phyloP scores from a whole-genome alignment of 345 rosid genomes.

The Boechera retrofracta region DNA sequence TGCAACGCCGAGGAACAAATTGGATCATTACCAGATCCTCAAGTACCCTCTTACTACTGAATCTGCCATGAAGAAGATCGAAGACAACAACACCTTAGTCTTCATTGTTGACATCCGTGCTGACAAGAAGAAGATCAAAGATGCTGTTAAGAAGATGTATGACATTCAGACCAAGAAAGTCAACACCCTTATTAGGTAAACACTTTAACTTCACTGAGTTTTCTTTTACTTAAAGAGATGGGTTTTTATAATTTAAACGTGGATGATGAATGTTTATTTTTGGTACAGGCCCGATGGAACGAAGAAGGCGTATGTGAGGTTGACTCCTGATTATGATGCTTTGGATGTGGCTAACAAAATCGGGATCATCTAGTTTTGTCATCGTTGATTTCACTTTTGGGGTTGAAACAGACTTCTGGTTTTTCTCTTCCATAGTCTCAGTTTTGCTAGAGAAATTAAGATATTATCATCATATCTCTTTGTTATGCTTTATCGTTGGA shows the following conservation, averaged over 20 bases:
- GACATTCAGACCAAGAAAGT: constrained; percentile 71
- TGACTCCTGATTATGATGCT: constrained; percentile 91
- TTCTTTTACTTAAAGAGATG: not conserved
- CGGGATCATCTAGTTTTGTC: constrained; percentile 71
- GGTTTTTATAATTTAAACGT: not conserved
- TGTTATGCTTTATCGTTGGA: constrained; percentile 12
- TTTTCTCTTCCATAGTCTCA: constrained; percentile 28
- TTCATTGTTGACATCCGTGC: constrained; percentile 68
- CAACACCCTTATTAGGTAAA: constrained; percentile 69
- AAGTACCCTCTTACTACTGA: constrained; percentile 69
- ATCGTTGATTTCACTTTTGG: not conserved
- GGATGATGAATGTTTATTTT: not conserved
- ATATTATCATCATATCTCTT: constrained; percentile 17
- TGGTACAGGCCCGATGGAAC: constrained; percentile 88
- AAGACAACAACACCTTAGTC: constrained; percentile 69
- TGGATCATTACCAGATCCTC: constrained; percentile 57
- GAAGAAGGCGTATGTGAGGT: constrained; percentile 90
- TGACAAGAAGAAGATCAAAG: constrained; percentile 71
- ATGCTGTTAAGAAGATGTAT: constrained; percentile 70
- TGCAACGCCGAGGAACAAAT: constrained; percentile 46
- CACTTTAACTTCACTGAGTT: not conserved
- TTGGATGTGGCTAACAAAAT: constrained; percentile 98
- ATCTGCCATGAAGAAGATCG: constrained; percentile 75
- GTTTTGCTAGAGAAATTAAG: constrained; percentile 41
- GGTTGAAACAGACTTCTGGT: constrained; percentile 17